These are phyloP conservation scores for Calocybe gangraenosa DNA, from an alignment of 768 basidiomycete species.

Conservation along the genomic window DNA sequence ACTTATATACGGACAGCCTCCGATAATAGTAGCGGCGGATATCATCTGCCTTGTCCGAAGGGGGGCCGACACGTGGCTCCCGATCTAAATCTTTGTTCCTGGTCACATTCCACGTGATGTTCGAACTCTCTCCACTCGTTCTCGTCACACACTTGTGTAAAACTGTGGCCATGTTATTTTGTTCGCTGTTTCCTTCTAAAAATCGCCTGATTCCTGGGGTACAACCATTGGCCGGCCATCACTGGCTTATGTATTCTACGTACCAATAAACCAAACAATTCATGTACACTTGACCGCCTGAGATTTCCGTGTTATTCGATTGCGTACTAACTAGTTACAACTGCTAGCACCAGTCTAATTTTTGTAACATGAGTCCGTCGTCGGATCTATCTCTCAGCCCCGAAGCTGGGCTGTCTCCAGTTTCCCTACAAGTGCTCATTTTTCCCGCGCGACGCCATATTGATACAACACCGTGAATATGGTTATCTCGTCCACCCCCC, in stretches of 20 bases:
- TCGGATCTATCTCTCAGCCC: constrained; percentile 10
- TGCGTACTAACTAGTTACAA: neutral
- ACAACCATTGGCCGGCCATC: neutral
- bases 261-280: no score
- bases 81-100: constrained; percentile 3
- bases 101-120: neutral
- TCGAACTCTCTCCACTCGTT: neutral
- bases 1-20: constrained; percentile 10
- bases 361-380: neutral
- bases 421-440: no score
- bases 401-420: neutral
- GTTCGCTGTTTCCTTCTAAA: no score
- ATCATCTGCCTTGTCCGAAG: constrained; percentile 3
- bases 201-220: no score
- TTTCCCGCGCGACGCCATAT: no score
- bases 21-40: constrained; percentile 9
- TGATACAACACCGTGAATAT: no score
- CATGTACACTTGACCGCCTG: no score
- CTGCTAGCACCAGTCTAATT: neutral
- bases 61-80: constrained; percentile 3
- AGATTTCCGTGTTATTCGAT: neutral
- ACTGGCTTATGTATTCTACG: no score
- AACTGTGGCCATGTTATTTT: neutral
- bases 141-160: constrained; percentile 2
- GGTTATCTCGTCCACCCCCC: no score